These are phyloP conservation scores for Erythrobasidium hasegawianum DNA, from an alignment of 1,284 basidiomycete species.

Conservation along the genomic window DNA sequence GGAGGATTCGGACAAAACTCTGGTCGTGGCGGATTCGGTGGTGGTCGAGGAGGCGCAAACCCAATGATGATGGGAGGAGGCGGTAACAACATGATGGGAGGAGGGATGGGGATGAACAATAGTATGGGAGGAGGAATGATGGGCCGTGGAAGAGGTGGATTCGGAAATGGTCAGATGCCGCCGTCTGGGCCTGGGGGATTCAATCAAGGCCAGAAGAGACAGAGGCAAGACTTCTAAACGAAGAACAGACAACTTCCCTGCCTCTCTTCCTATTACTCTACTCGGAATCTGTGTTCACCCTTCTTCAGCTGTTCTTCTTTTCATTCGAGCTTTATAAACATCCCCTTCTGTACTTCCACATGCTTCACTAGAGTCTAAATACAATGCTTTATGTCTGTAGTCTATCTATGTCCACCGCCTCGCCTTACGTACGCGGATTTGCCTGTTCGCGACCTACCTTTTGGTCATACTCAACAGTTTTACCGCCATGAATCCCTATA, in stretches of 20 bases:
- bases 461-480: too few relatives aligned
- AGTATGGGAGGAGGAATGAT: slow-evolving; percentile 54
- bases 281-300: background rate
- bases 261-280: background rate
- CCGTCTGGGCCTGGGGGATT: background rate
- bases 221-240: slow-evolving; percentile 24
- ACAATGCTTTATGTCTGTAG: too few relatives aligned
- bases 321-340: too few relatives aligned
- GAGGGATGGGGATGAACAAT: slow-evolving; percentile 37
- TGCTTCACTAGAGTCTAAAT: too few relatives aligned
- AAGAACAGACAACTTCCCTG: too few relatives aligned
- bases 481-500: too few relatives aligned
- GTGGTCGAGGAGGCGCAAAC: slow-evolving; percentile 13
- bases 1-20: slow-evolving; percentile 53
- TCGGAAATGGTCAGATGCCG: slow-evolving; percentile 48
- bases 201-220: slow-evolving; percentile 30
- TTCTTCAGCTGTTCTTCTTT: too few relatives aligned
- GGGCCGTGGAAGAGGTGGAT: slow-evolving; percentile 52
- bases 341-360: too few relatives aligned
- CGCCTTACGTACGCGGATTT: too few relatives aligned
- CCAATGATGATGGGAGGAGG: slow-evolving; percentile 28
- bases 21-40: slow-evolving; percentile 53
- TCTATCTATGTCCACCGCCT: too few relatives aligned
- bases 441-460: too few relatives aligned
- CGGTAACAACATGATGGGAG: slow-evolving; percentile 40